Evolutionary conservation across 305 asterid species (phyloP).

Genomic region (Lippia alba): DNA sequence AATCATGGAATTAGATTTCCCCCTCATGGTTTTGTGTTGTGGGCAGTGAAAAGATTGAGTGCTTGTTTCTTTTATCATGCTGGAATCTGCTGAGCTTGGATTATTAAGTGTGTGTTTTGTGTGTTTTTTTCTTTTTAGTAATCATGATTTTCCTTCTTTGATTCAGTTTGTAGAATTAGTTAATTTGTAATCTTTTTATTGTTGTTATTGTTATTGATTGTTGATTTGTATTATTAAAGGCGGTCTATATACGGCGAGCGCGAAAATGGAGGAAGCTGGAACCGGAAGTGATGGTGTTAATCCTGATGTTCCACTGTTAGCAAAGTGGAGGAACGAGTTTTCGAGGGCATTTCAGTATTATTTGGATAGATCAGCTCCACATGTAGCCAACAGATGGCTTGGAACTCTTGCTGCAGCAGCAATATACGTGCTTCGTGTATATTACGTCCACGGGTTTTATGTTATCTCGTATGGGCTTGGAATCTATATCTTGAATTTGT

Average conservation of each 20-base stretch:
- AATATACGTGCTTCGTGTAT: constrained; percentile 58
- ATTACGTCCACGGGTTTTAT: constrained; percentile 57
- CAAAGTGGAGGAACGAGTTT: constrained; percentile 60
- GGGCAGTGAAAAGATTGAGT: background rate
- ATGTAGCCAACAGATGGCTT: constrained; percentile 56
- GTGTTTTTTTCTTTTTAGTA: too few species aligned
- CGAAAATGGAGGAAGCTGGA: constrained; percentile 50
- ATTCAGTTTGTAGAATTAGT: background rate
- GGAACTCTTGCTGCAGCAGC: constrained; percentile 63
- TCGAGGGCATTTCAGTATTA: constrained; percentile 56
- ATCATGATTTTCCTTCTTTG: too few species aligned
- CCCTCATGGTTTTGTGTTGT: background rate
- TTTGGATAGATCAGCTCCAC: constrained; percentile 65
- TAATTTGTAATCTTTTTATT: background rate
- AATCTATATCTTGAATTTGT: constrained; percentile 65
- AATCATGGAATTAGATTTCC: background rate
- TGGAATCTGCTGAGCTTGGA: background rate
- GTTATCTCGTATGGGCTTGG: constrained; percentile 64
- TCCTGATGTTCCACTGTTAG: constrained; percentile 42
- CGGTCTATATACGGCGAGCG: constrained; percentile 19
- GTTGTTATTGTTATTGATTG: too few species aligned
- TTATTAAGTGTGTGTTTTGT: background rate
- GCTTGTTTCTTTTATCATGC: background rate
- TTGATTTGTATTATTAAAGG: background rate
- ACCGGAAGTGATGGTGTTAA: constrained; percentile 33